Evolutionary conservation across 768 basidiomycete genomes (phyloP).

Genomic region (Dentipellis fragilis): DNA sequence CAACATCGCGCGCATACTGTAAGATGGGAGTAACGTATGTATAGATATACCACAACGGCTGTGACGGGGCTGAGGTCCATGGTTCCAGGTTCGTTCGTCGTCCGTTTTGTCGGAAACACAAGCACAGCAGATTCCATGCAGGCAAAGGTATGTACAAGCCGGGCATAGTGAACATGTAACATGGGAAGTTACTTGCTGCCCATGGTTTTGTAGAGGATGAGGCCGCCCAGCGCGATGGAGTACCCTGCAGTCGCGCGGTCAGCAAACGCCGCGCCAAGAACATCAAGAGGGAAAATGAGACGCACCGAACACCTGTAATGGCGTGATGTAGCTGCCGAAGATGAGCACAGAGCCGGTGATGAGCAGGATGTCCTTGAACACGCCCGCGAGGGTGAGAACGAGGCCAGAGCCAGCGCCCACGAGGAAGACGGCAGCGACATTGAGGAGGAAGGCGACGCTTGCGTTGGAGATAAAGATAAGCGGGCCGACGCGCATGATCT

Average conservation of each 20-base stretch:
- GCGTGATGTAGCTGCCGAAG: conserved; percentile 72
- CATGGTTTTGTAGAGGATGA: conserved; percentile 77
- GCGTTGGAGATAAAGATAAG: conserved; percentile 77
- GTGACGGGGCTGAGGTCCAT: too few species aligned
- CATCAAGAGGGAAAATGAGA: neutral
- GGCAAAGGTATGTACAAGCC: too few species aligned
- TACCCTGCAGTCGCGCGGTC: conserved; percentile 44
- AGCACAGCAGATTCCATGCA: too few species aligned
- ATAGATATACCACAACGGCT: too few species aligned
- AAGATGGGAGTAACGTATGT: too few species aligned
- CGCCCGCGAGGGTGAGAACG: conserved; percentile 86
- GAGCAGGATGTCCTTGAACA: conserved; percentile 95
- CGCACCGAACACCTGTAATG: conserved; percentile 73
- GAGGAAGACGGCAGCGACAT: conserved; percentile 90
- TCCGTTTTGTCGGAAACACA: too few species aligned
- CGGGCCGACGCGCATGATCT: conserved; percentile 40
- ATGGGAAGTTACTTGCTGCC: conserved; percentile 38
- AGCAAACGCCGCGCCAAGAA: neutral
- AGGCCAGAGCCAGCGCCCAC: conserved; percentile 83
- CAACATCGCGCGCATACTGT: too few species aligned
- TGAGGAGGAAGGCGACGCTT: conserved; percentile 75
- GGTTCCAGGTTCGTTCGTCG: too few species aligned
- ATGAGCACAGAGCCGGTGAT: conserved; percentile 85
- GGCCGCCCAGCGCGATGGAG: conserved; percentile 75
- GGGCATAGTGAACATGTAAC: too few species aligned